Percentiles rank a stretch among this genome's conserved stretches.
These are phyloP conservation scores for Aureobasidium lini DNA, from an alignment of 2,329 filamentous ascomycete species.

Conservation along the genomic window DNA sequence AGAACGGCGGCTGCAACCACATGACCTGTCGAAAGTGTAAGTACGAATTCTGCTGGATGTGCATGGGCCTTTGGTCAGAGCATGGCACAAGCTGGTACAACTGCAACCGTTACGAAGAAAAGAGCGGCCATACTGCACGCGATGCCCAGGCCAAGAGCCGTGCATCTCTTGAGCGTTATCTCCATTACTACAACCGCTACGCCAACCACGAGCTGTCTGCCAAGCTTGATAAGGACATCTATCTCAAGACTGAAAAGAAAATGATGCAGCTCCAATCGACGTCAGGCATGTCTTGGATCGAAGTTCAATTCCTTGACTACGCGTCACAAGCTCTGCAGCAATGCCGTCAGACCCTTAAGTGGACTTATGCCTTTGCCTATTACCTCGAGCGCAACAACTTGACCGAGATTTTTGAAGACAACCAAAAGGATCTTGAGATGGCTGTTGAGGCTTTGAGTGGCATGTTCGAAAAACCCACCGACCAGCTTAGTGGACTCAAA, in stretches of 20 bases:
- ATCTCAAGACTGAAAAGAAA: conserved; percentile 95
- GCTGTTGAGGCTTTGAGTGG: conserved; percentile 94
- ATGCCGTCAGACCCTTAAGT: conserved; percentile 97
- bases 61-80: conserved; percentile 97
- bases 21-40: conserved; percentile 97
- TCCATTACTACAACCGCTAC: conserved; percentile 98
- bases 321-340: conserved; percentile 91
- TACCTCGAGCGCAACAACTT: conserved; percentile 94
- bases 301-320: conserved; percentile 92
- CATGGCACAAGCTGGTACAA: conserved; percentile 99
- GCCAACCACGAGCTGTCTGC: conserved; percentile 98
- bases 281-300: conserved; percentile 97
- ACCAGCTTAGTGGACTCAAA: conserved; percentile 77
- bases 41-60: conserved; percentile 99
- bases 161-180: conserved; percentile 86
- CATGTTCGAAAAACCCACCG: conserved; percentile 97
- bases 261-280: conserved; percentile 93
- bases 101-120: conserved; percentile 95
- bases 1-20: conserved; percentile 96
- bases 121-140: conserved; percentile 81
- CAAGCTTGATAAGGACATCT: conserved; percentile 92
- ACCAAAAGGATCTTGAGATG: conserved; percentile 96
- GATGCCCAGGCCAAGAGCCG: conserved; percentile 88
- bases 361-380: conserved; percentile 98
- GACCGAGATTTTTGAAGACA: conserved; percentile 96